Evolutionary conservation across 192 early-diverging fungal species (phyloP), one percentile per base, ranked within the genome.

Genomic region (Linnemannia hyalina): DNA sequence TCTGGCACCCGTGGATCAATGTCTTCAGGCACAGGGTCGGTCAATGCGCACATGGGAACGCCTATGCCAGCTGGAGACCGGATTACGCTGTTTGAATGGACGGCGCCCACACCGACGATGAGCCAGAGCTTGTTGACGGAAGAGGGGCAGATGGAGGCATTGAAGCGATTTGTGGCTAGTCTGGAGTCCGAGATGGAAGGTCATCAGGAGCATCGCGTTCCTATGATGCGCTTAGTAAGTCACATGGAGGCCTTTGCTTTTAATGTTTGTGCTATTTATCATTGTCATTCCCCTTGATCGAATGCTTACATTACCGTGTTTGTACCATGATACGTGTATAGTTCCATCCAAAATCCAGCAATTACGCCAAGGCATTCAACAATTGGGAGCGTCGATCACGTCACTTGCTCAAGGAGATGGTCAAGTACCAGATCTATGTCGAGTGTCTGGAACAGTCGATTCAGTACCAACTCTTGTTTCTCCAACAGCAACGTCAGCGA

Each of bases 301-400:
- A 15, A 11, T 29, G 3, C 18, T 76, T 22, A 42, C 74, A 65
- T 11, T 55, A 3, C 23, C 29, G 36, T 41, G 23, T 57, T 2
- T 47, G 20, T n/a, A 42, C 23, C 11, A 80, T 72, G 44, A 11
- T 15, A 46, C 10, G 44, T 46, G 13, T 52, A 52, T 90, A 95
- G 88, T 96, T 95, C 76, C 88, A 80, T 47, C 89, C 90, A 35
- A 89, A 90, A 69, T 92, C 93, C 35, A 88, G 87, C 49, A 92
- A 94, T 81, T 83, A 92, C 86, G 82, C 92, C 6, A 93, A 92
- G 78, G 95, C 93, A 10, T 91, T 95, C 74, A 88, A 91, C 16
- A 96, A 96, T 80, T 96, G 95, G 95, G 95, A 96, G 88, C 89
- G 91, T 73, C 93, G 94, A 83, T 94, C 94, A 16, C 93, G 94